A percentile compares a stretch with the other conserved stretches of the same genome.
Conservation (phyloP, 441 rosid genomes). For the Euphorbia schlechtendalii region DNA sequence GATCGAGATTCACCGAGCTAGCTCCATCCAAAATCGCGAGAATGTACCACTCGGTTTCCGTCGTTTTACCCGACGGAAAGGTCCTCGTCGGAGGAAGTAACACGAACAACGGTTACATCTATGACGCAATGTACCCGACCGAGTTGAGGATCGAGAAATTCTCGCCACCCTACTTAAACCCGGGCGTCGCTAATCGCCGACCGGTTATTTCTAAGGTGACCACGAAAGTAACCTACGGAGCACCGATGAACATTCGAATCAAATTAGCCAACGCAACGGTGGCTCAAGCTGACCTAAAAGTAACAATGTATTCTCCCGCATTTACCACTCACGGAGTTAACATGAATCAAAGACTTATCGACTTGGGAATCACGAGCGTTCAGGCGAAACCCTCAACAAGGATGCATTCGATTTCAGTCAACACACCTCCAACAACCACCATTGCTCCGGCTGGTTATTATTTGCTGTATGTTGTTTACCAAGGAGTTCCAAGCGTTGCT, state of each 20-base stretch:
- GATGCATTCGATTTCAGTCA: background rate
- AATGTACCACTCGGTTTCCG: conserved; percentile 58
- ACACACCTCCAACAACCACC: conserved; percentile 27
- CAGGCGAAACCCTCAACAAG: background rate
- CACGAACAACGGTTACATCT: conserved; percentile 43
- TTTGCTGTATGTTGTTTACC: conserved; percentile 33
- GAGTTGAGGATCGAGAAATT: conserved; percentile 61
- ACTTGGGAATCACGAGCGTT: conserved; percentile 20
- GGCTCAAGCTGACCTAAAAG: conserved; percentile 15
- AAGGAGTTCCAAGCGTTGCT: conserved; percentile 42
- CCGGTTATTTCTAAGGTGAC: conserved; percentile 21
- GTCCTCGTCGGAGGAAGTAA: conserved; percentile 60
- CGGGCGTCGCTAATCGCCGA: conserved; percentile 15
- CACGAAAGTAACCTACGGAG: conserved; percentile 18
- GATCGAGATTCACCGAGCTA: conserved; percentile 32
- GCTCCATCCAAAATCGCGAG: conserved; percentile 36
- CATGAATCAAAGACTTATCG: conserved; percentile 47
- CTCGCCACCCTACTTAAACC: conserved; percentile 54
- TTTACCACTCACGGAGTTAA: conserved; percentile 51
- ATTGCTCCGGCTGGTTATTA: conserved; percentile 57
- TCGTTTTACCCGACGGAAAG: conserved; percentile 44
- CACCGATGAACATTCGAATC: conserved; percentile 21
- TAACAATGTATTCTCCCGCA: conserved; percentile 46
- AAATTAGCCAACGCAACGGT: background rate
- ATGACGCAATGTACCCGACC: conserved; percentile 44